Evolutionary conservation across 164 flowering plant genomes (phyloP), one percentile per base, ranked within the genome.

Genomic region (Vitis rotundifolia): DNA sequence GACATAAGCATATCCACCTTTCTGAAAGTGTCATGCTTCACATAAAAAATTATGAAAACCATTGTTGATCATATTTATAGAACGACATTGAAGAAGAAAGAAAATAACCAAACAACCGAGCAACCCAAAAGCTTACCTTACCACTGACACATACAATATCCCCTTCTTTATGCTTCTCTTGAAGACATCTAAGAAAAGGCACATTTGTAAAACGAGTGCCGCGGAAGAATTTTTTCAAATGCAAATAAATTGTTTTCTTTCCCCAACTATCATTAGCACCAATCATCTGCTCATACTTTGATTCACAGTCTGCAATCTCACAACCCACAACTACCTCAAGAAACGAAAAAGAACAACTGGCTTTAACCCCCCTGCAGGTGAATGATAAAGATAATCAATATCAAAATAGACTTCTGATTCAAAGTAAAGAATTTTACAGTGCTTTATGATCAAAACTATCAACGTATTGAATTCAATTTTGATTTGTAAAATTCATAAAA

Each of bases 141-240:
- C 99, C 99, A 77, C 93, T 92, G 68, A 92, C 96, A 74, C 93
- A 91, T 15, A 90, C 97, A 73, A 78, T 61, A 53, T 91, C 91
- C 53, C 99, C 99, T 73, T 76, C 86, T 77, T 75, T 83, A 72
- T 92, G 85, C 85, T 86, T 91, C 72, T 70, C 84, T 73, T 87
- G 77, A 63, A 95, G 73, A 68, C 79, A 71, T 68, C 51, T 84
- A 13, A 94, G 91, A 77, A 95, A 95, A 70, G 81, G 82, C 61
- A 19, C 72, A 74, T 22, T 78, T 14, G 97, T 84, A 71, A 91
- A 95, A 64, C 99, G 99, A 55, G 86, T 55, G 37, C 99, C 99
- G 68, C 94, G 84, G 59, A 89, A 91, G 71, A 80, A 95, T 79
- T 88, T 89, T 83, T 91, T 95, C 75, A 92, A 73, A 82, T 95